Conservation (phyloP, 352 stramenopile genomes). For the Thraustotheca clavata region DNA sequence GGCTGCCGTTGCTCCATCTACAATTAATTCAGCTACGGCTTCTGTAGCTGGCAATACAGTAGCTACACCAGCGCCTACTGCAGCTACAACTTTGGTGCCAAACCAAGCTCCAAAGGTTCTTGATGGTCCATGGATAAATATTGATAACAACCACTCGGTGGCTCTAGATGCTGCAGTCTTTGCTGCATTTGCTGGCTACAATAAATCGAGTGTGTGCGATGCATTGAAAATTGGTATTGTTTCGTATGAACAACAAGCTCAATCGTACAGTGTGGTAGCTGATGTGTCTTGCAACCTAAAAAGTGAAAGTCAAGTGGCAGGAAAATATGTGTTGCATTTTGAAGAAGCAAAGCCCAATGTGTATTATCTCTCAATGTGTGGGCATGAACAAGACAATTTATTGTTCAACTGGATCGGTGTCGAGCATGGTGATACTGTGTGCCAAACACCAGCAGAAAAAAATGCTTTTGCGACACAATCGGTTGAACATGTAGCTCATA, state of each 20-base stretch:
- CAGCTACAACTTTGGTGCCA: not conserved
- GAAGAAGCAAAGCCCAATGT: not conserved
- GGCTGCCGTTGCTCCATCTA: not conserved
- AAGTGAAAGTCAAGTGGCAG: constrained; percentile 4
- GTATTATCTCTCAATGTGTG: constrained; percentile 13
- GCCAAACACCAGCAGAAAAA: constrained; percentile 11
- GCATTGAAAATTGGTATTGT: not conserved
- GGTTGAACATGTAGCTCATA: constrained; percentile 4
- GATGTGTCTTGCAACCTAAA: constrained; percentile 3
- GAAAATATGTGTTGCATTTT: constrained; percentile 19
- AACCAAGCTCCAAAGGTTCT: not conserved
- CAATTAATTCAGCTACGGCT: not conserved
- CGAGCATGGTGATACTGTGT: constrained; percentile 1
- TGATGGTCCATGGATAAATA: constrained; percentile 1
- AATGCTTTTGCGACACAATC: not conserved
- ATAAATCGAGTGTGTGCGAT: constrained; percentile 6
- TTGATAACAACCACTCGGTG: constrained; percentile 9
- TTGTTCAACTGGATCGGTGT: constrained; percentile 8
- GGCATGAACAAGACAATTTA: not conserved
- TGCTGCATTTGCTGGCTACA: not conserved
- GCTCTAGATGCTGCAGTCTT: not conserved
- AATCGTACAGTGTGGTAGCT: not conserved
- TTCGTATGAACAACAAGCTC: constrained; percentile 1
- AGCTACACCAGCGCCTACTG: not conserved
- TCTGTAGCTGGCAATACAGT: no score